Percentiles rank a stretch among this genome's conserved stretches.
These are phyloP conservation scores for Nigrograna mackinnonii DNA, from an alignment of 2,329 filamentous ascomycete species.

Conservation along the genomic window DNA sequence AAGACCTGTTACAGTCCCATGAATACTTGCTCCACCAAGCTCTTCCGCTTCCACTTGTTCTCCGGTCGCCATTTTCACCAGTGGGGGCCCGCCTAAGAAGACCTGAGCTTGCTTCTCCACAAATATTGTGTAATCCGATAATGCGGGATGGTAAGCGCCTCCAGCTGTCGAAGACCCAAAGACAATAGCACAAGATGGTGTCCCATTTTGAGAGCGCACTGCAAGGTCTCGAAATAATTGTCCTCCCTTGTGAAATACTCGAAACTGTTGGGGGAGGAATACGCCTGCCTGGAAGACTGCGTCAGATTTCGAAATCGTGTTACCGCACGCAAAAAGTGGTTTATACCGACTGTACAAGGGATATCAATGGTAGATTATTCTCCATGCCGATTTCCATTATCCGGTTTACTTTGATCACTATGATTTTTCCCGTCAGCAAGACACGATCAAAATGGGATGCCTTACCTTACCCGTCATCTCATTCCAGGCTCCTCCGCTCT, in stretches of 20 bases:
- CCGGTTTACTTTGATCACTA: not conserved
- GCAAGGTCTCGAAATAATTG: conserved; percentile 17
- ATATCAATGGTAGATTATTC: not conserved
- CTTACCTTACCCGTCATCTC: conserved; percentile 22
- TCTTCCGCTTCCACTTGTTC: conserved; percentile 47
- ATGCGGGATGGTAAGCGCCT: conserved; percentile 45
- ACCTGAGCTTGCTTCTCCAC: conserved; percentile 49
- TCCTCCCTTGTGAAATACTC: not conserved
- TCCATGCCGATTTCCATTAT: not conserved
- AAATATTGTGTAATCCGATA: conserved; percentile 50
- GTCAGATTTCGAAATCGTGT: too few species aligned
- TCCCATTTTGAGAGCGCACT: conserved; percentile 39
- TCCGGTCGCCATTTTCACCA: conserved; percentile 53
- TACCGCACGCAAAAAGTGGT: not conserved
- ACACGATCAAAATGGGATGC: conserved; percentile 4
- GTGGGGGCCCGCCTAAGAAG: conserved; percentile 49
- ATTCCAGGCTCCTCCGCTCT: conserved; percentile 50
- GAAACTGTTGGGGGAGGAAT: not conserved
- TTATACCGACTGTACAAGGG: not conserved
- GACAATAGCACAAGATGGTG: conserved; percentile 48
- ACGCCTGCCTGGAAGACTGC: not conserved
- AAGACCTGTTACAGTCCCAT: conserved; percentile 45
- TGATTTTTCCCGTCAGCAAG: not conserved
- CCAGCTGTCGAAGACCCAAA: conserved; percentile 51
- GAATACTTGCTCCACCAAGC: conserved; percentile 48